These are phyloP conservation scores for Cicer yamashitae DNA, from an alignment of 306 rosid genomes.

Conservation along the genomic window DNA sequence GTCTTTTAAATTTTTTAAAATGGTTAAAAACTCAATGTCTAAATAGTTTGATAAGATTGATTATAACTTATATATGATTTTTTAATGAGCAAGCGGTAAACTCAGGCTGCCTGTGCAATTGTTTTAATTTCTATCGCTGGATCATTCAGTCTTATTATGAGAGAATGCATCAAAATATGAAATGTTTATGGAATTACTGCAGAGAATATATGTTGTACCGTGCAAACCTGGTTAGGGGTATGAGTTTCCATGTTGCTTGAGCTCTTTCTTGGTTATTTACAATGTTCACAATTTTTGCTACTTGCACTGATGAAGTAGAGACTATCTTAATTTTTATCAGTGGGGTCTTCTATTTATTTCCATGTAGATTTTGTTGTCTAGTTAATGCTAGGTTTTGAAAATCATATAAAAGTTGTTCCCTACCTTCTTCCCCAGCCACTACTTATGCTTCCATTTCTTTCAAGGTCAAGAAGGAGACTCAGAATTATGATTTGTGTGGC, in stretches of 20 bases:
- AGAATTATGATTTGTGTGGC: constrained; percentile 37
- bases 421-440: neutral
- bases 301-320: constrained; percentile 8
- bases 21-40: too few species aligned
- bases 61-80: too few species aligned
- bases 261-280: neutral
- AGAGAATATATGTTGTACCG: too few species aligned
- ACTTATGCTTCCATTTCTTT: neutral
- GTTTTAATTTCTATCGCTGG: neutral
- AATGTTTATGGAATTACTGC: neutral
- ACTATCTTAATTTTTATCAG: neutral
- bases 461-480: constrained; percentile 18
- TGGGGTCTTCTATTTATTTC: neutral
- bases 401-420: neutral
- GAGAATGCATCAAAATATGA: constrained; percentile 7
- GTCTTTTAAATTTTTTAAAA: too few species aligned
- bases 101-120: too few species aligned
- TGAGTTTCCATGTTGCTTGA: neutral
- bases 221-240: too few species aligned
- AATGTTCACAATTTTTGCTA: constrained; percentile 1
- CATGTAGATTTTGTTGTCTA: constrained; percentile 17
- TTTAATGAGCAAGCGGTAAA: too few species aligned
- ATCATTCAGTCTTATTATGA: neutral
- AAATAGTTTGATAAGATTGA: too few species aligned
- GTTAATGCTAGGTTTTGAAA: constrained; percentile 12